A percentile compares a stretch with the other conserved stretches of the same genome.
Conservation (phyloP, 148 eudicot genomes). For the Nepenthes mirabilis region DNA sequence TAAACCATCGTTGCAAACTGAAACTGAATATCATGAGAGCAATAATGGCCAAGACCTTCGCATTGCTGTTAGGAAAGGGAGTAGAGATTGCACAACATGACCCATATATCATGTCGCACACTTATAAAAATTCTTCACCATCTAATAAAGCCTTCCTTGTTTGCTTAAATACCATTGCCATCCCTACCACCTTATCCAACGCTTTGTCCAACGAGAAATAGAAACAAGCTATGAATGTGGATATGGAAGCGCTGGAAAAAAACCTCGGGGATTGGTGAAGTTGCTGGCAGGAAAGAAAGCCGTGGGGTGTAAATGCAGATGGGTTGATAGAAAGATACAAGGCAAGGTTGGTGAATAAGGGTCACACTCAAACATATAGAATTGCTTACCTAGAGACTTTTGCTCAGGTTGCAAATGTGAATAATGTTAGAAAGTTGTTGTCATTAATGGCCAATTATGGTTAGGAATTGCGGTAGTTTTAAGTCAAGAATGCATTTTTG, state of each 20-base stretch:
- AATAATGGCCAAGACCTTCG: not conserved
- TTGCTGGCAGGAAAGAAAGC: not conserved
- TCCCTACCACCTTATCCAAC: not conserved
- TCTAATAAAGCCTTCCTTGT: not conserved
- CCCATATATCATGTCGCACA: not conserved
- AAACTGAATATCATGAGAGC: not conserved
- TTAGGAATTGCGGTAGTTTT: not conserved
- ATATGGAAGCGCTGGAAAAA: conserved; percentile 2
- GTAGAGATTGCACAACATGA: not conserved
- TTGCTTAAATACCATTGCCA: not conserved
- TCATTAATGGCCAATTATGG: not conserved
- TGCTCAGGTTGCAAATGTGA: conserved; percentile 1
- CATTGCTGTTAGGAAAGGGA: not conserved
- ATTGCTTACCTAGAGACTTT: not conserved
- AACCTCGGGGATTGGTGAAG: not conserved
- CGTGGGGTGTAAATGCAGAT: conserved; percentile 1
- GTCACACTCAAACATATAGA: not conserved
- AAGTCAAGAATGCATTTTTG: not conserved
- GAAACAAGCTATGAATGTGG: not conserved
- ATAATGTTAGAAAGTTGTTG: not conserved
- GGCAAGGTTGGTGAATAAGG: not conserved
- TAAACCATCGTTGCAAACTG: not conserved
- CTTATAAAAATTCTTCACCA: not conserved
- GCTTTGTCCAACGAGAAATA: not conserved
- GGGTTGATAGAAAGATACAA: not conserved